These are phyloP conservation scores for Ascochyta koolunga DNA, from an alignment of 2,329 filamentous ascomycete genomes.

Conservation along the genomic window DNA sequence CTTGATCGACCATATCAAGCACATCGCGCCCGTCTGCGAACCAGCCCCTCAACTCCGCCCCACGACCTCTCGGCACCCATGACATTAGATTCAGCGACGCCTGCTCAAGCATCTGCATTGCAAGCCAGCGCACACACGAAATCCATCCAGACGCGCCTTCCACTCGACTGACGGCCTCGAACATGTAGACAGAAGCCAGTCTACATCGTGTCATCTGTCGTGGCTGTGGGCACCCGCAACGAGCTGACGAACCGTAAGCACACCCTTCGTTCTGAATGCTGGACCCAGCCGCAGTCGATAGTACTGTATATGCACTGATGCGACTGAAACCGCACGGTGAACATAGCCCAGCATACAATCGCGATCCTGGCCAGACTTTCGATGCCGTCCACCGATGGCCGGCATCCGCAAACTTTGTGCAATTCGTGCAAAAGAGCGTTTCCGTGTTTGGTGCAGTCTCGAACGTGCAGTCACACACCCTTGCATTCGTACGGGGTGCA, in stretches of 20 bases:
- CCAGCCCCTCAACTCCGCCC: neutral
- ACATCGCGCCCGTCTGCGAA: constrained; percentile 1
- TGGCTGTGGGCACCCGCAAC: no score
- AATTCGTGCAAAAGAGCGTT: no score
- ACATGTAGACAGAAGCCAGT: no score
- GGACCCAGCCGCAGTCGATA: neutral
- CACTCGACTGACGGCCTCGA: no score
- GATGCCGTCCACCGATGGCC: neutral
- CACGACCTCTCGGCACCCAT: neutral
- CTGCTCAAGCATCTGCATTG: neutral
- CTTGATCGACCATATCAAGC: constrained; percentile 4
- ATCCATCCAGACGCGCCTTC: no score
- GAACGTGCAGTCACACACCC: neutral
- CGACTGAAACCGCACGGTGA: neutral
- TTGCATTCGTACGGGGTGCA: no score
- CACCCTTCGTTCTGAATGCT: neutral
- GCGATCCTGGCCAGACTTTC: constrained; percentile 1
- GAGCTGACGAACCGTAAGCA: no score
- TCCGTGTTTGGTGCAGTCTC: neutral
- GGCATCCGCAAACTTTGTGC: neutral
- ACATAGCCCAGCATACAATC: neutral
- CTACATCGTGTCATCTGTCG: no score
- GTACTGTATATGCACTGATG: neutral
- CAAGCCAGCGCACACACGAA: neutral
- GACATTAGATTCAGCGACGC: neutral